Evolutionary conservation across 768 basidiomycete genomes (phyloP).

Genomic region (Dioszegia aurantiaca): DNA sequence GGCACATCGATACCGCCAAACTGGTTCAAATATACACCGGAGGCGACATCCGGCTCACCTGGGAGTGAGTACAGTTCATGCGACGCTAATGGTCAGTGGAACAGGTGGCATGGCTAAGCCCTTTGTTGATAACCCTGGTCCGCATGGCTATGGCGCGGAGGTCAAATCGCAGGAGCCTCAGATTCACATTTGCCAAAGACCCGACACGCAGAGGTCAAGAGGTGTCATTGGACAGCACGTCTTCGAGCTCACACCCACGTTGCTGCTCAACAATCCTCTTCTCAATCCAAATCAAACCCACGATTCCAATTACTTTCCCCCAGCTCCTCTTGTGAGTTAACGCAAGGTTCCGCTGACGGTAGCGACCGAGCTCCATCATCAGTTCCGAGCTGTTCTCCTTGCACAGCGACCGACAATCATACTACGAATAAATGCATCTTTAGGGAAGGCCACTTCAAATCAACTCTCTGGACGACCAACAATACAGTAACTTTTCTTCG

Average conservation of each 20-base stretch:
- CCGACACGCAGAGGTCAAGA: background rate
- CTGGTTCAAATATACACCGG: constrained; percentile 52
- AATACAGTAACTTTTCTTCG: no score
- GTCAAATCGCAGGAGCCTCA: constrained; percentile 70
- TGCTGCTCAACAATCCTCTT: constrained; percentile 45
- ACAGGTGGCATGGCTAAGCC: constrained; percentile 38
- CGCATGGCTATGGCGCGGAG: constrained; percentile 57
- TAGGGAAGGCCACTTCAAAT: no score
- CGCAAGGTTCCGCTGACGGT: constrained; percentile 8
- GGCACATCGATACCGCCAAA: constrained; percentile 58
- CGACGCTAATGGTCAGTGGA: constrained; percentile 27
- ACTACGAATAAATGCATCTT: background rate
- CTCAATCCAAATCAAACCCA: constrained; percentile 38
- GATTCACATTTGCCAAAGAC: constrained; percentile 66
- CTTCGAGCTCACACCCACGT: constrained; percentile 49
- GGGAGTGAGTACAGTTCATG: constrained; percentile 69
- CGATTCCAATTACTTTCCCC: constrained; percentile 50
- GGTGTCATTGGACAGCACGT: constrained; percentile 21
- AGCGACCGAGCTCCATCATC: constrained; percentile 21
- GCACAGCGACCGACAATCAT: constrained; percentile 6
- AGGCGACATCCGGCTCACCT: constrained; percentile 67
- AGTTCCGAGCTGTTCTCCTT: constrained; percentile 4
- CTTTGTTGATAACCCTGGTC: constrained; percentile 54
- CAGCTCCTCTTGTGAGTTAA: constrained; percentile 34
- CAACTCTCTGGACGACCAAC: no score